Base-by-base conservation (phyloP, 2,329 filamentous ascomycete species). In the Chalaropsis ovoidea region DNA sequence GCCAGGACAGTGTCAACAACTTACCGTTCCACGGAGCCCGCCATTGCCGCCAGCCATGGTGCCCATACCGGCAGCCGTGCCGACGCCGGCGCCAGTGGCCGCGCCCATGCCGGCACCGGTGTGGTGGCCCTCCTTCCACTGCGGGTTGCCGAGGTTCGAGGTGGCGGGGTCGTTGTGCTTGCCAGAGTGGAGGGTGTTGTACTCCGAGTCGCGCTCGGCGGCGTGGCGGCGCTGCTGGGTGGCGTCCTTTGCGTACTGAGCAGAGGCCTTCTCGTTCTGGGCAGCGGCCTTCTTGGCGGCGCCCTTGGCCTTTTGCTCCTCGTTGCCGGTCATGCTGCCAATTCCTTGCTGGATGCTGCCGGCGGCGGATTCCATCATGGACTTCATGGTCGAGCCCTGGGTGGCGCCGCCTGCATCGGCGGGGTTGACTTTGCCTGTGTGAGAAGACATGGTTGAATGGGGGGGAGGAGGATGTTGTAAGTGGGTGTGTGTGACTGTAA, bases 211-310 rank as follows among this genome's bases (percentile, higher is more conserved):
- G 67, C 77, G 85, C 58, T 94, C 72, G 76, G 96, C 92, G 17
- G 91, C 91, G 73, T 86, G 82, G 4, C 90, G 89, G 76, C 96
- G 90, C 74, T 92, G 86, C 41, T 82, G 82, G 91, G 71, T 87
- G 76, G 3, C 22, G 15, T 52, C 22, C n/a, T 27, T 52, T 13
- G 11, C 83, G 71, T 91, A 78, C 76, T 92, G 86, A 68, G 80
- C 77, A 3, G 85, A 75, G 19, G 84, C 88, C 54, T 31, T 39
- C n/a, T 58, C 27, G 24, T 58, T 35, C 31, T 58, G 27, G 54
- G 54, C 54, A 74, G 86, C 79, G 71, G 82, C 76, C 77, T 92
- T 79, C 77, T 84, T 85, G 70, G 78, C 76, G 63, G 88, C 78
- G 71, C 85, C 86, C 77, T 88, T 76, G 64, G 76, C 74, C 79